A percentile compares a stretch with the other conserved stretches of the same genome.
Conservation (phyloP, 768 basidiomycete species). For the Termitomyces sp. region DNA sequence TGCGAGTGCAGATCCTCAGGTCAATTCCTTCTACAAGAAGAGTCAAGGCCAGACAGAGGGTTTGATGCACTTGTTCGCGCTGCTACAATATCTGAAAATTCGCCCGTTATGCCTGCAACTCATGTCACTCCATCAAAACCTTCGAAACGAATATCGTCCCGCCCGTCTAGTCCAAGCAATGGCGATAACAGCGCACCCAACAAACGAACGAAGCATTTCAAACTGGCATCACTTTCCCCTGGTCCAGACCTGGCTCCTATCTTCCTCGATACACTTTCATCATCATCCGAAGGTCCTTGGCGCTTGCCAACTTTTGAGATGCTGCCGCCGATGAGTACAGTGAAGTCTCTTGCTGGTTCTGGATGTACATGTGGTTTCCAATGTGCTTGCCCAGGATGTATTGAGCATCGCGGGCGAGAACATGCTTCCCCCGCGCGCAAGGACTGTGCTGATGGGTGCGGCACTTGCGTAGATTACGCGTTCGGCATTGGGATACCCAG, state of each 20-base stretch:
- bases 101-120: constrained; percentile 11
- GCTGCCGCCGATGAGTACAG: constrained; percentile 57
- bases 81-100: constrained; percentile 27
- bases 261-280: constrained; percentile 21
- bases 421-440: constrained; percentile 39
- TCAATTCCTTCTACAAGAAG: constrained; percentile 1
- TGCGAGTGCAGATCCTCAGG: constrained; percentile 39
- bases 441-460: constrained; percentile 50
- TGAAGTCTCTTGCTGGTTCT: constrained; percentile 56
- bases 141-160: constrained; percentile 20
- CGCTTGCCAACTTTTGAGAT: constrained; percentile 42
- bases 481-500: constrained; percentile 38
- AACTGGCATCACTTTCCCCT: constrained; percentile 13
- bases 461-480: constrained; percentile 54
- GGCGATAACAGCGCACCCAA: constrained; percentile 13
- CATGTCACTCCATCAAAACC: neutral
- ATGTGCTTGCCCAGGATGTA: constrained; percentile 71
- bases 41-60: constrained; percentile 7
- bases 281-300: constrained; percentile 12
- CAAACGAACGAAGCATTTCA: constrained; percentile 27
- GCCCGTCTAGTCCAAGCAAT: constrained; percentile 23
- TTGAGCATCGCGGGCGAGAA: constrained; percentile 56
- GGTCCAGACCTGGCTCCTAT: constrained; percentile 47
- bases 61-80: constrained; percentile 32
- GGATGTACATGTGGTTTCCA: constrained; percentile 68